Evolutionary conservation across 2,329 filamentous ascomycete species (phyloP), one percentile per base, ranked within the genome.

Genomic region (Zarea fungicola): DNA sequence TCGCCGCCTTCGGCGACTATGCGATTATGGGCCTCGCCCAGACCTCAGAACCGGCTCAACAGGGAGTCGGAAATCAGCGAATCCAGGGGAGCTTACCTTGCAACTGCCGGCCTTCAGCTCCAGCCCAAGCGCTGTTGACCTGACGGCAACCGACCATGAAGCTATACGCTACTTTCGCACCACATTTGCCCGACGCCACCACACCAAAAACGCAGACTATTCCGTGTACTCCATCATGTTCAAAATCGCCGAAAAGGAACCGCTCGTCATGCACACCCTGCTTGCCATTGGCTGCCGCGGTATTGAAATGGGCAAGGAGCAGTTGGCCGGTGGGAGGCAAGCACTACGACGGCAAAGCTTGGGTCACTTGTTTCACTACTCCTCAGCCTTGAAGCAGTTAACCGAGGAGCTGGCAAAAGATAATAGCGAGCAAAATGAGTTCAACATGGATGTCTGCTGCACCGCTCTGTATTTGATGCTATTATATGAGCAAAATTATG

Each of bases 201-300:
- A 68, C 47, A 67, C 65, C 26, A 68, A 67, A 42, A 65, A 65
- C 26, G 62, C 64, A 1, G 58, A 64, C n/a, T 67, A 59, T 23
- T 65, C 61, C 1, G 49, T 66, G 2, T 64, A 62, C 37, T 63
- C 64, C 22, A 61, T 67, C 50, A 64, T 68, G 51, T 67, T 67
- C 47, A 51, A 54, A 16, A 54, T 66, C 16, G 65, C 65, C 2
- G 53, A 60, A 41, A 52, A 56, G 9, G 60, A 65, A 14, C 55
- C 62, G 4, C 62, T 67, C 53, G 61, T 65, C 18, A 68, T 68
- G 65, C 64, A 64, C 42, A 64, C 66, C 54, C 53, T 66, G 3
- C 51, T 68, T 6, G 62, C 65, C 1, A 55, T 68, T 3, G 62
- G 63, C 5, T 54, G 58, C 7, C 58, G 60, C 47, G 64, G 64